phyloP scores from a whole-genome alignment of 352 stramenopile species.

The Phytophthora podocarpi region DNA sequence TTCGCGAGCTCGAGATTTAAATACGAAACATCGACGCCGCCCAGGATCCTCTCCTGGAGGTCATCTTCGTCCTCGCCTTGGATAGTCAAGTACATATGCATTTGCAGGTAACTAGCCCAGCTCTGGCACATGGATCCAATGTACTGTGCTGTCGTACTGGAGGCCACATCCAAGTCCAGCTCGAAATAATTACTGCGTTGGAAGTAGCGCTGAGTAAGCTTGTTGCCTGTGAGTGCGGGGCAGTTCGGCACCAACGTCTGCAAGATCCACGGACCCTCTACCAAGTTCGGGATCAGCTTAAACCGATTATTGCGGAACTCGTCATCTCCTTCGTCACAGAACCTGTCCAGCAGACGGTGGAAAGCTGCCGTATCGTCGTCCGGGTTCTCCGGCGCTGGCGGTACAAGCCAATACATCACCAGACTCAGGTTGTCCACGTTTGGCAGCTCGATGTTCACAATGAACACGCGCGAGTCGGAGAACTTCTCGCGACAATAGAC shows the following conservation, averaged over 20 bases:
- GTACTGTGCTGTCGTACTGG: slow-evolving; percentile 72
- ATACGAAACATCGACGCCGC: slow-evolving; percentile 61
- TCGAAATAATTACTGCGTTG: slow-evolving; percentile 84
- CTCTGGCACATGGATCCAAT: slow-evolving; percentile 85
- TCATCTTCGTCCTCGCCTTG: slow-evolving; percentile 74
- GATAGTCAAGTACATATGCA: slow-evolving; percentile 84
- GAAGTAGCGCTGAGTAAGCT: slow-evolving; percentile 89
- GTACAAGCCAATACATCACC: slow-evolving; percentile 80
- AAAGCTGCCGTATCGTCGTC: slow-evolving; percentile 46
- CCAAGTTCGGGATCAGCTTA: slow-evolving; percentile 90
- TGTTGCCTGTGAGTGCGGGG: slow-evolving; percentile 83
- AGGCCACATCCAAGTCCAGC: slow-evolving; percentile 85
- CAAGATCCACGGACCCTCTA: slow-evolving; percentile 85
- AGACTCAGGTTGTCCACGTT: slow-evolving; percentile 72
- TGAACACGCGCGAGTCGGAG: slow-evolving; percentile 72
- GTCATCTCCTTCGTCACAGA: slow-evolving; percentile 50
- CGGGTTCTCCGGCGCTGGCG: slow-evolving; percentile 19
- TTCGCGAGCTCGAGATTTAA: slow-evolving; percentile 61
- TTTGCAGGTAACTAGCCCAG: slow-evolving; percentile 69
- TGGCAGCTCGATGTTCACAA: slow-evolving; percentile 88
- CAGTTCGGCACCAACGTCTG: slow-evolving; percentile 83
- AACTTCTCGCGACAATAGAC: slow-evolving; percentile 49
- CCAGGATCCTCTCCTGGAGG: slow-evolving; percentile 76
- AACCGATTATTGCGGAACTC: slow-evolving; percentile 78
- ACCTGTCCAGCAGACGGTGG: slow-evolving; percentile 58